Evolutionary conservation across 2,329 filamentous ascomycete species (phyloP).

Genomic region (Pezicula neosporulosa): DNA sequence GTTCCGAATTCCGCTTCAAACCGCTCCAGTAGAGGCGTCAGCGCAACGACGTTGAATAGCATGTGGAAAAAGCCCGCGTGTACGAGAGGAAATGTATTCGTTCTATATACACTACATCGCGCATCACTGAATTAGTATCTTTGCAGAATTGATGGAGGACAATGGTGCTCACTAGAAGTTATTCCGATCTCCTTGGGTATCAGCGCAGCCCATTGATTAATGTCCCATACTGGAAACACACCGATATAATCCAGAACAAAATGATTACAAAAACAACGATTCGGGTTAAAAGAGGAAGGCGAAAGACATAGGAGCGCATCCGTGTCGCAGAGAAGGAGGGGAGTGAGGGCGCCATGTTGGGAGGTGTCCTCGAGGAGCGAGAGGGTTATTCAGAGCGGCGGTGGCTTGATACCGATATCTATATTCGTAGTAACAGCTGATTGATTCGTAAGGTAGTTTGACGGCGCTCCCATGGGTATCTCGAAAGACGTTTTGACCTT

Average conservation of each 20-base stretch:
- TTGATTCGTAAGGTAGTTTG: no score
- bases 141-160: conserved; percentile 3
- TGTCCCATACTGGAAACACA: conserved; percentile 68
- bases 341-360: conserved; percentile 24
- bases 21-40: conserved; percentile 85
- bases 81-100: conserved; percentile 89
- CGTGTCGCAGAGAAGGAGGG: conserved; percentile 65
- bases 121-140: conserved; percentile 1
- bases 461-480: no score
- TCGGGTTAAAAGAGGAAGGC: conserved; percentile 86
- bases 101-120: conserved; percentile 71
- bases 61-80: conserved; percentile 80
- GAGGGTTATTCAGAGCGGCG: background rate
- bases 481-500: no score
- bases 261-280: conserved; percentile 63
- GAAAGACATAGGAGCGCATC: conserved; percentile 75
- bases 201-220: conserved; percentile 75
- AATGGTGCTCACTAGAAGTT: conserved; percentile 58
- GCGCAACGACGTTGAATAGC: conserved; percentile 72
- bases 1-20: conserved; percentile 94
- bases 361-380: background rate
- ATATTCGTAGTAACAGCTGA: no score
- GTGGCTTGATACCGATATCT: background rate
- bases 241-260: conserved; percentile 63
- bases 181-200: conserved; percentile 74